These are phyloP conservation scores for Penicillium polonicum DNA, from an alignment of 2,329 filamentous ascomycete species.

Conservation along the genomic window DNA sequence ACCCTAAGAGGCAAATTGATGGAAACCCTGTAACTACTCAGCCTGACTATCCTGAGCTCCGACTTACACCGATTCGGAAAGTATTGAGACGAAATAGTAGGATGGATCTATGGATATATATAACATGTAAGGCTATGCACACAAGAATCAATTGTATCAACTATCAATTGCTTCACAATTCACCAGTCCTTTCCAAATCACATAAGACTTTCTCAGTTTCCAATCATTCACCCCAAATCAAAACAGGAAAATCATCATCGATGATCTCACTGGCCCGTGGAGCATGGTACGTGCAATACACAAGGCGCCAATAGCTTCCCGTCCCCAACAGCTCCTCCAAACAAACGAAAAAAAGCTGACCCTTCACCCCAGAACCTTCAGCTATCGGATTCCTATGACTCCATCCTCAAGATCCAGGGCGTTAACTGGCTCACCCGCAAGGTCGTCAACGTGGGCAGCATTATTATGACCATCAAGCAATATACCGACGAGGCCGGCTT, in stretches of 20 bases:
- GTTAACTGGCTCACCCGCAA: not conserved
- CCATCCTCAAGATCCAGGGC: not conserved
- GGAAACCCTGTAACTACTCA: not conserved
- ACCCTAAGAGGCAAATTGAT: not conserved
- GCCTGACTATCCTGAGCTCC: not conserved
- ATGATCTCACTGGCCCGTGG: not conserved
- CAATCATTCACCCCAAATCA: not conserved
- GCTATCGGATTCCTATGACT: not conserved
- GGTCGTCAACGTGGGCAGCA: not conserved
- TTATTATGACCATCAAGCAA: not conserved
- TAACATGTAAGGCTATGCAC: not conserved
- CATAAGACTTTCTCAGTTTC: not conserved
- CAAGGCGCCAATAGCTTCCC: not conserved
- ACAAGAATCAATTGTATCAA: not conserved
- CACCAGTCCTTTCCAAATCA: not conserved
- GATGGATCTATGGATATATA: not conserved
- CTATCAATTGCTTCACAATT: not conserved
- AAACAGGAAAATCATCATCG: not conserved
- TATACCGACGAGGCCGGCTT: not conserved
- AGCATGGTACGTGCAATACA: not conserved
- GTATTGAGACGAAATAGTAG: not conserved
- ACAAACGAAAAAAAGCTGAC: not conserved
- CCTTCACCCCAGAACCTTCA: not conserved
- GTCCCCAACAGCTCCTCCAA: no score
- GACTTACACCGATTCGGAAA: not conserved